A percentile compares a stretch with the other conserved stretches of the same genome.
Evolutionary conservation across 768 basidiomycete species (phyloP).

Genomic region (Rhizopogon salebrosus): DNA sequence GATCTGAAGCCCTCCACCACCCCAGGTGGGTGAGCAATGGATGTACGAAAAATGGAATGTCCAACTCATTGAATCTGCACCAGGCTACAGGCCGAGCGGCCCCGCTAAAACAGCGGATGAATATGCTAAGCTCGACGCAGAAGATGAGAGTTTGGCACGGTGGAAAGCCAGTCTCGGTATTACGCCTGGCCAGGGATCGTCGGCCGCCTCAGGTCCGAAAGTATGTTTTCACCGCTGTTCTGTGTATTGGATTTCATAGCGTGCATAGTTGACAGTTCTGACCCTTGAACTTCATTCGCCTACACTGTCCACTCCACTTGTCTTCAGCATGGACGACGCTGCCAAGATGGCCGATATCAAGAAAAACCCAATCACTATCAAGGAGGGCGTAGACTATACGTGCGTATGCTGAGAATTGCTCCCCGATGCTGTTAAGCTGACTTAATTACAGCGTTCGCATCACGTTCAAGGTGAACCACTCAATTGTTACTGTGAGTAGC

Average conservation of each 20-base stretch:
- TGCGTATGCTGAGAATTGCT: conserved; percentile 21
- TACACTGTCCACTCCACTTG: conserved; percentile 53
- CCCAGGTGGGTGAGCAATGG: conserved; percentile 44
- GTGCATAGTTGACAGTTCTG: conserved; percentile 58
- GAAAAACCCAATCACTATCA: conserved; percentile 75
- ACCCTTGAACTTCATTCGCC: conserved; percentile 77
- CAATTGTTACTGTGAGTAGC: conserved; percentile 70
- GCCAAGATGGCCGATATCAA: conserved; percentile 48
- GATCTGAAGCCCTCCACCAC: conserved; percentile 66
- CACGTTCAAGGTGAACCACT: conserved; percentile 83
- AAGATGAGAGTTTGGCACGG: conserved; percentile 88
- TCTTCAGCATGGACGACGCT: conserved; percentile 57
- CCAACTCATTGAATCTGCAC: conserved; percentile 3
- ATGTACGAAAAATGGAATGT: background rate
- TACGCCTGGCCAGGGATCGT: conserved; percentile 42
- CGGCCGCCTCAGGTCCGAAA: conserved; percentile 54
- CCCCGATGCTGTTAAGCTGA: conserved; percentile 2
- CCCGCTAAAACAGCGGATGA: conserved; percentile 73
- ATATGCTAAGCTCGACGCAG: conserved; percentile 78
- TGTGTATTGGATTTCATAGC: conserved; percentile 18
- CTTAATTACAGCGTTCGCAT: conserved; percentile 58
- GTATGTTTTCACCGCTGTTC: conserved; percentile 31
- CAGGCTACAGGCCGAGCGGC: conserved; percentile 67
- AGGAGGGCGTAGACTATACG: conserved; percentile 90
- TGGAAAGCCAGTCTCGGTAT: conserved; percentile 97